Evolutionary conservation across 108 stramenopile genomes (phyloP).

Genomic region (Stephanodiscus minutulus): DNA sequence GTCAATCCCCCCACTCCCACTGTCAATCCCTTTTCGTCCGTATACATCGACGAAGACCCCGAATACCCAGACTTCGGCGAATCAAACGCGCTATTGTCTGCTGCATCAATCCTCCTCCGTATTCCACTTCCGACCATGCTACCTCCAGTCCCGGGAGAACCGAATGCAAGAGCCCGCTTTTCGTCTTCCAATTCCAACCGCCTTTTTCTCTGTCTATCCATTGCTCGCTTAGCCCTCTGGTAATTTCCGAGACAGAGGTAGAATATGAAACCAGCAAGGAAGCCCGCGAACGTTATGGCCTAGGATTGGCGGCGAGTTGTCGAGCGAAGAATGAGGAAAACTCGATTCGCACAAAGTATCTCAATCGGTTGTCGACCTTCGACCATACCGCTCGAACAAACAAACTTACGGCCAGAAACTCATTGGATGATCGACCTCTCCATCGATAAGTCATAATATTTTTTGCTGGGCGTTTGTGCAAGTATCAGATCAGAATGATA

Average conservation of each 20-base stretch:
- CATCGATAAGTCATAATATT: conserved; percentile 60
- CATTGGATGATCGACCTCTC: conserved; percentile 65
- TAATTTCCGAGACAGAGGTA: conserved; percentile 86
- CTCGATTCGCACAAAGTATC: neutral
- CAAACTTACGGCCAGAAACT: conserved; percentile 63
- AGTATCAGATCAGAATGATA: no score
- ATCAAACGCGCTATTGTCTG: conserved; percentile 26
- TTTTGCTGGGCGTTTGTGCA: no score
- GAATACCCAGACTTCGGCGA: conserved; percentile 46
- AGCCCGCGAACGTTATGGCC: conserved; percentile 68
- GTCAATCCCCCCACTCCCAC: conserved; percentile 38
- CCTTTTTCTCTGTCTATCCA: conserved; percentile 71
- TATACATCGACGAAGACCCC: conserved; percentile 48
- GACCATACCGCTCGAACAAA: neutral
- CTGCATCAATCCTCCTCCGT: conserved; percentile 22
- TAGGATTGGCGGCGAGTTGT: conserved; percentile 10
- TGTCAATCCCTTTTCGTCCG: conserved; percentile 49
- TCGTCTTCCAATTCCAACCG: conserved; percentile 59
- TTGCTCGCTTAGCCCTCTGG: conserved; percentile 80
- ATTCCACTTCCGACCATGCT: conserved; percentile 23
- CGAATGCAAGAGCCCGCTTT: conserved; percentile 40
- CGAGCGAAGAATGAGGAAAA: neutral
- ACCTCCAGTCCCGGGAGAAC: conserved; percentile 25
- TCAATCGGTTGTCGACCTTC: neutral
- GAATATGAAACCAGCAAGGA: conserved; percentile 76